Evolutionary conservation across 192 early-diverging fungal genomes (phyloP).

Genomic region (Coemansia sp.): DNA sequence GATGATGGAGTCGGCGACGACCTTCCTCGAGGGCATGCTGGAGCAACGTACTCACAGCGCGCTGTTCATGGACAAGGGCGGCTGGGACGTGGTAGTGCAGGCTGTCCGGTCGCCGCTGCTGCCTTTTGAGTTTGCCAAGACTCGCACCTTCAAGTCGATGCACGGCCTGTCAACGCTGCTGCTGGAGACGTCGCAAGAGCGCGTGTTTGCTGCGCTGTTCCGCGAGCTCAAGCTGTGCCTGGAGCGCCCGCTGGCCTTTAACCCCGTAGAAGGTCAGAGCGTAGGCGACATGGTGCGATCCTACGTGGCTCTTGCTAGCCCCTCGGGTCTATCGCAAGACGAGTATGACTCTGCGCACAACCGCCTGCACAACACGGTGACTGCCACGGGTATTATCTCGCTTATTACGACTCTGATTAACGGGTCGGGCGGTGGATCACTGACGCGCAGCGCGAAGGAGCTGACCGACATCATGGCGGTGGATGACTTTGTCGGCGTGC

Average conservation of each 20-base stretch:
- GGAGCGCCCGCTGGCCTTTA: slow-evolving; percentile 11
- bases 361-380: slow-evolving; percentile 38
- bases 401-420: slow-evolving; percentile 46
- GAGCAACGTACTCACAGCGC: slow-evolving; percentile 51
- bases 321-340: slow-evolving; percentile 27
- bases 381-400: slow-evolving; percentile 29
- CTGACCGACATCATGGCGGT: slow-evolving; percentile 25
- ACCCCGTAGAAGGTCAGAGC: neutral
- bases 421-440: slow-evolving; percentile 41
- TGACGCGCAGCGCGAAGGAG: slow-evolving; percentile 42
- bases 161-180: slow-evolving; percentile 48
- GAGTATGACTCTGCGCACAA: slow-evolving; percentile 25
- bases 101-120: slow-evolving; percentile 51
- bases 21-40: slow-evolving; percentile 54
- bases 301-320: slow-evolving; percentile 39
- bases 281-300: slow-evolving; percentile 8
- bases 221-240: slow-evolving; percentile 36
- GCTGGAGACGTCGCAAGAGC: slow-evolving; percentile 50
- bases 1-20: slow-evolving; percentile 59
- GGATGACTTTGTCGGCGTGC: slow-evolving; percentile 39
- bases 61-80: slow-evolving; percentile 50
- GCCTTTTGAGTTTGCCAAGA: slow-evolving; percentile 55
- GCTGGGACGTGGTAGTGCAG: slow-evolving; percentile 50
- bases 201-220: slow-evolving; percentile 41
- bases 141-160: slow-evolving; percentile 53